Base-by-base conservation (phyloP, 2,329 filamentous ascomycete species). In the Periglandula ipomoeae region DNA sequence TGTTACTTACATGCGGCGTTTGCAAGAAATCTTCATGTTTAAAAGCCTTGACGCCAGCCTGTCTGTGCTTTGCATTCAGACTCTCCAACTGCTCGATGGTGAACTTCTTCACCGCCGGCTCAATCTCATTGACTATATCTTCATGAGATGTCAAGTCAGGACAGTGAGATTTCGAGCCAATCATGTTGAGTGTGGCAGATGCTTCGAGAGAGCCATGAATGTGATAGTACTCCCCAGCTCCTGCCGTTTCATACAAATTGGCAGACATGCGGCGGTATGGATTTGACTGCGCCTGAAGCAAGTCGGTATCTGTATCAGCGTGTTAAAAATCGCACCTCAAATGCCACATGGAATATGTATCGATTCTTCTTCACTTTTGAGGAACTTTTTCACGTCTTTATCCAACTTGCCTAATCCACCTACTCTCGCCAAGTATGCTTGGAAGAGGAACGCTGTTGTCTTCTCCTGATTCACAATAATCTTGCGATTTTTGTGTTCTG, bases 191-290 rank as follows among this genome's bases (percentile, higher is more conserved):
- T 0, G 83, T 85, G 7, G 76, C 82, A 9, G 78, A 81, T 3
- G 85, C 84, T 55, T 88, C 84, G 1, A 89, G 66, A 0, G 84
- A 88, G 40, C 85, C 84, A 60, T 88, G 85, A 23, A 88, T 84
- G 58, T 89, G 85, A 59, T 85, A 89, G 58, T 79, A 88, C 59
- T 83, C 73, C n/a, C 76, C 78, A 1, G 71, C 66, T n/a, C 71
- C 74, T 60, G 79, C 82, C 8, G 84, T 87, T 57, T 76, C 72
- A 65, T 87, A 88, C 1, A 88, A 66, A 52, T 87, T 87, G 13
- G 84, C 84, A 10, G 84, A 85, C 64, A 88, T 73, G 52, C 85
- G 79, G 9, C 85, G 78, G 59, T 89, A 89, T 6, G 79, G 69
- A 52, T 81, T 79, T 2, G 84, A 86, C 60, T 89, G 85, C 1